Evolutionary conservation across 495 filamentous ascomycete genomes (phyloP), one percentile per base, ranked within the genome.

Genomic region (Hypomontagnella monticulosa): DNA sequence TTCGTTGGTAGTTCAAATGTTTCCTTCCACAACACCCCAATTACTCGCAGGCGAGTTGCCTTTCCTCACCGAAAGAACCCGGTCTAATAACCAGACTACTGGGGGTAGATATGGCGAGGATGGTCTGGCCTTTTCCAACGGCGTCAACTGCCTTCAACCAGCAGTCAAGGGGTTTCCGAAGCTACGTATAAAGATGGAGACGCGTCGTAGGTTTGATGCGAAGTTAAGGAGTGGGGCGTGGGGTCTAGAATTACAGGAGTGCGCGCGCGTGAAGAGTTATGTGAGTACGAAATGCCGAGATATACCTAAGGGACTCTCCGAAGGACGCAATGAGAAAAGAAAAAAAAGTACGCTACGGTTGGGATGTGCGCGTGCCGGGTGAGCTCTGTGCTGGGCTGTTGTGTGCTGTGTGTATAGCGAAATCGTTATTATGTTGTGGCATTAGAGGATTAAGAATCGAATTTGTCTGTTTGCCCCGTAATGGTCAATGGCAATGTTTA

Each of bases 181-280:
- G 57, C 61, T 66, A 66, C 48, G 62, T 27, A 3, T 54, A 62
- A 55, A 51, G 56, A 61, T 58, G 41, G 47, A 55, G 61, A 70
- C 61, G 67, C 67, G 67, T 61, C 67, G 61, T 57, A 40, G 61
- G 33, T 51, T 63, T 23, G 61, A 61, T 56, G 57, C 55, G 53
- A 66, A 32, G 59, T 18, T 46, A 32, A 38, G 41, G 20, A 57
- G 55, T 71, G 65, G 65, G 66, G 59, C 51, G 51, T 62, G 63
- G 58, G 60, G 74, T 71, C 64, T 71, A 72, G 69, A 66, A 68
- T 73, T 76, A 79, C 71, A 71, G 40, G 55, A 57, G 60, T 40
- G 46, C 49, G 55, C 23, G 52, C 40, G 37, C 12, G 51, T 14
- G 51, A 14, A 16, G 34, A 6, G 3, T 10, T 43, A 43, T 43